phyloP scores from a whole-genome alignment of 139 green algal genomes.

The Limnomonas spitsbergensis region DNA sequence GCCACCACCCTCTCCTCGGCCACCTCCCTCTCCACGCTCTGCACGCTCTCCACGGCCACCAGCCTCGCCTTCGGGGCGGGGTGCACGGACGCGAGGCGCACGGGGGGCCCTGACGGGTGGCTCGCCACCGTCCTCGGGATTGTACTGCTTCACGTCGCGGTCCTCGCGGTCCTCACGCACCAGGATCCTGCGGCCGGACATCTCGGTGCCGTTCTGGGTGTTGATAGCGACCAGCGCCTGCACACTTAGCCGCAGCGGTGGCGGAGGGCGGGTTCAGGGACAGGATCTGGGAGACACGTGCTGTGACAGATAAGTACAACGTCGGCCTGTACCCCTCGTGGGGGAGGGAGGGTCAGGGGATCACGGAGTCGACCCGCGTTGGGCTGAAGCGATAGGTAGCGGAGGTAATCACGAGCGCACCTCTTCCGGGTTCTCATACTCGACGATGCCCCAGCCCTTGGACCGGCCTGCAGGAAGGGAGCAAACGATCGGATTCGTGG shows the following conservation, averaged over 20 bases:
- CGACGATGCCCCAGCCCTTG: slow-evolving; percentile 93
- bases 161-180: slow-evolving; percentile 93
- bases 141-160: slow-evolving; percentile 85
- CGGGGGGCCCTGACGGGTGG: neutral
- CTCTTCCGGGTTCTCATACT: slow-evolving; percentile 85
- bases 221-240: slow-evolving; percentile 69
- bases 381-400: too few relatives aligned
- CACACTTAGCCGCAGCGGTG: too few relatives aligned
- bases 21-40: neutral
- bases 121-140: slow-evolving; percentile 29
- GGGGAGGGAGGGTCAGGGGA: too few relatives aligned
- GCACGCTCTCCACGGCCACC: neutral
- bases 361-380: too few relatives aligned
- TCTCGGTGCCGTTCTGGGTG: slow-evolving; percentile 74
- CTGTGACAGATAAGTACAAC: too few relatives aligned
- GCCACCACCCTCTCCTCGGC: neutral
- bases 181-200: slow-evolving; percentile 83
- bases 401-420: too few relatives aligned
- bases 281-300: too few relatives aligned
- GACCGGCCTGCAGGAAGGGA: slow-evolving; percentile 66
- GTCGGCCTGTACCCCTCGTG: too few relatives aligned
- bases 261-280: too few relatives aligned
- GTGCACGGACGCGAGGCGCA: slow-evolving; percentile 12
- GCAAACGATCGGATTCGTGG: neutral
- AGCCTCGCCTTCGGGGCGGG: neutral